Percentiles rank a stretch among this genome's conserved stretches.
Conservation (phyloP, 306 rosid species). For the Begonia peltatifolia region DNA sequence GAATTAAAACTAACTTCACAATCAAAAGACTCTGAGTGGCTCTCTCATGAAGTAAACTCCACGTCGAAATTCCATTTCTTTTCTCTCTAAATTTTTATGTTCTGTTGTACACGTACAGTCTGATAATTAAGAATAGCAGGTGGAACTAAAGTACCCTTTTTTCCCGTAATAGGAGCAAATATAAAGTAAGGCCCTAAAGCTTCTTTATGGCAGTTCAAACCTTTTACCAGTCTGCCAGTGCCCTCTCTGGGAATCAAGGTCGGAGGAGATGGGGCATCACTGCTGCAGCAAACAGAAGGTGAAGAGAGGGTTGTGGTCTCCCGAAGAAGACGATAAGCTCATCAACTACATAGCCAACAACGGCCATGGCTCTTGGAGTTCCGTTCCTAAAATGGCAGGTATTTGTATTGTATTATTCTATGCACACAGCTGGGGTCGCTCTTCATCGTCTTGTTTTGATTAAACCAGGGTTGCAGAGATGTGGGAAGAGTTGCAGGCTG, state of each 20-base stretch:
- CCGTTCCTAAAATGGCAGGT: slow-evolving; percentile 73
- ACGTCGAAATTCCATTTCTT: slow-evolving; percentile 4
- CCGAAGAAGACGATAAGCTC: slow-evolving; percentile 89
- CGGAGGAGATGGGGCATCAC: slow-evolving; percentile 35
- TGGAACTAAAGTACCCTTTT: not conserved
- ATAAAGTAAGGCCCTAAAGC: slow-evolving; percentile 5
- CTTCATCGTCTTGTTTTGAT: not conserved
- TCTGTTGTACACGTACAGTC: not conserved
- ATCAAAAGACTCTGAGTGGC: not conserved
- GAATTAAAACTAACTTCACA: slow-evolving; percentile 6
- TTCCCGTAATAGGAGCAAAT: slow-evolving; percentile 10
- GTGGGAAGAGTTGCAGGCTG: slow-evolving; percentile 83
- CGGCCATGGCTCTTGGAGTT: slow-evolving; percentile 73
- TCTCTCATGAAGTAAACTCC: slow-evolving; percentile 15
- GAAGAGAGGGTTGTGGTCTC: slow-evolving; percentile 87
- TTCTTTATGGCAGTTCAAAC: not conserved
- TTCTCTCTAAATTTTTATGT: not conserved
- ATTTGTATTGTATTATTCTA: not conserved
- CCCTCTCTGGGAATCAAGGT: not conserved
- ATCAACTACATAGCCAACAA: slow-evolving; percentile 29
- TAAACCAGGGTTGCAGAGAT: slow-evolving; percentile 49
- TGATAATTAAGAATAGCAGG: not conserved
- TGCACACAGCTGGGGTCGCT: not conserved
- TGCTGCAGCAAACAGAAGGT: slow-evolving; percentile 79
- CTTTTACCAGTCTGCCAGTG: not conserved